A percentile compares a stretch with the other conserved stretches of the same genome.
Evolutionary conservation across 2,329 filamentous ascomycete species (phyloP).

Genomic region (Colletotrichum gigasporum): DNA sequence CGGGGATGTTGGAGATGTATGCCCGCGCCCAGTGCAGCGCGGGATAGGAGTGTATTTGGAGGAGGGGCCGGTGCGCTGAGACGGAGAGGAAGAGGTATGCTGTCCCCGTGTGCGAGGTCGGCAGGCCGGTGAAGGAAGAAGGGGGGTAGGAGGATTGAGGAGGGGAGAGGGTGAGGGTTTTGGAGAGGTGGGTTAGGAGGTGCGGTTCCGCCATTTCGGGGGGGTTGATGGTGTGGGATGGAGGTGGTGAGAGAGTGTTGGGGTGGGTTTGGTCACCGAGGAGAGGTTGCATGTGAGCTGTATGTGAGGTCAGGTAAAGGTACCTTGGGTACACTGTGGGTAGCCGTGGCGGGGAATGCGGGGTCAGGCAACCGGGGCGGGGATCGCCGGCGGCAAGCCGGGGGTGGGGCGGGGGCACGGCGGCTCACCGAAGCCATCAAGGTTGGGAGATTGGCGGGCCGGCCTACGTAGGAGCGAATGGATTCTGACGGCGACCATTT

Average conservation of each 20-base stretch:
- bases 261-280: neutral
- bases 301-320: too few relatives aligned
- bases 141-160: conserved; percentile 46
- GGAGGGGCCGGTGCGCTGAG: conserved; percentile 51
- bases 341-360: neutral
- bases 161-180: conserved; percentile 45
- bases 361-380: too few relatives aligned
- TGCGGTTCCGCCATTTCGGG: too few relatives aligned
- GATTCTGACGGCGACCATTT: too few relatives aligned
- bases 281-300: too few relatives aligned
- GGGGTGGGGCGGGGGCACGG: too few relatives aligned
- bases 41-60: conserved; percentile 52
- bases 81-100: conserved; percentile 64
- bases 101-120: conserved; percentile 63
- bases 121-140: conserved; percentile 55
- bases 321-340: too few relatives aligned
- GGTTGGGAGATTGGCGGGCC: too few relatives aligned
- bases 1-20: conserved; percentile 52
- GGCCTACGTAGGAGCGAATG: too few relatives aligned
- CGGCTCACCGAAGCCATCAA: too few relatives aligned
- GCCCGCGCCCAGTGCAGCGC: conserved; percentile 55
- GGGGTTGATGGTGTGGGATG: neutral
- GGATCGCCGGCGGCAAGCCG: too few relatives aligned
- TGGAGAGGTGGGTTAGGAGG: conserved; percentile 16
- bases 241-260: neutral